phyloP scores from a whole-genome alignment of 768 basidiomycete species.

The Omphalotus guepiniiformis region DNA sequence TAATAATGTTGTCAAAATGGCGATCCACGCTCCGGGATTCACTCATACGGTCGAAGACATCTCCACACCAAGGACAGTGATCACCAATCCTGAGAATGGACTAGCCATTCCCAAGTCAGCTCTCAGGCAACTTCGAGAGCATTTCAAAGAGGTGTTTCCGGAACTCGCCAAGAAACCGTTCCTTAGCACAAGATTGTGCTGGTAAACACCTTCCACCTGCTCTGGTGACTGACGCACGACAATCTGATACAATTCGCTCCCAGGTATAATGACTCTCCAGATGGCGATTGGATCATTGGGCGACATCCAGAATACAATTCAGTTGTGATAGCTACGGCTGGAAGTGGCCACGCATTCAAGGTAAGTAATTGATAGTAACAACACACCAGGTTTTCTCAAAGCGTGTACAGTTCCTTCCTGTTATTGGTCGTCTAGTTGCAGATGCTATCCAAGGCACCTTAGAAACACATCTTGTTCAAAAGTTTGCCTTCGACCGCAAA shows the following conservation, averaged over 20 bases:
- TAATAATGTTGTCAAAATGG: slow-evolving; percentile 71
- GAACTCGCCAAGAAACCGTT: slow-evolving; percentile 73
- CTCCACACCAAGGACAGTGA: slow-evolving; percentile 75
- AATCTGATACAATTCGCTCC: no score
- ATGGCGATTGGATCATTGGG: slow-evolving; percentile 89
- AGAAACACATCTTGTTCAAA: slow-evolving; percentile 41
- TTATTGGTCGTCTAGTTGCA: slow-evolving; percentile 73
- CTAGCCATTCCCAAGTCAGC: slow-evolving; percentile 61
- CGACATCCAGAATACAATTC: slow-evolving; percentile 51
- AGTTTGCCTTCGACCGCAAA: slow-evolving; percentile 62
- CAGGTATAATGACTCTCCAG: slow-evolving; percentile 88
- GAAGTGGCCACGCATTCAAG: slow-evolving; percentile 88
- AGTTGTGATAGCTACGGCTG: slow-evolving; percentile 80
- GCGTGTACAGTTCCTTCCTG: slow-evolving; percentile 71
- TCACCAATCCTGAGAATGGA: slow-evolving; percentile 54
- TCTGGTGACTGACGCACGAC: no score
- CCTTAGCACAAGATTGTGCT: slow-evolving; percentile 75
- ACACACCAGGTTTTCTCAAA: not conserved
- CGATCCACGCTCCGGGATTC: slow-evolving; percentile 72
- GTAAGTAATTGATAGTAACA: slow-evolving; percentile 26
- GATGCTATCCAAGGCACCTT: slow-evolving; percentile 67
- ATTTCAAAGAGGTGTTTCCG: slow-evolving; percentile 64
- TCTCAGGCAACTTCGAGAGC: slow-evolving; percentile 45
- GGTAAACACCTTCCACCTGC: slow-evolving; percentile 50
- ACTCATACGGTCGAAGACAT: slow-evolving; percentile 45